These are phyloP conservation scores for Cytospora schulzeri DNA, from an alignment of 2,329 filamentous ascomycete species.

Conservation along the genomic window DNA sequence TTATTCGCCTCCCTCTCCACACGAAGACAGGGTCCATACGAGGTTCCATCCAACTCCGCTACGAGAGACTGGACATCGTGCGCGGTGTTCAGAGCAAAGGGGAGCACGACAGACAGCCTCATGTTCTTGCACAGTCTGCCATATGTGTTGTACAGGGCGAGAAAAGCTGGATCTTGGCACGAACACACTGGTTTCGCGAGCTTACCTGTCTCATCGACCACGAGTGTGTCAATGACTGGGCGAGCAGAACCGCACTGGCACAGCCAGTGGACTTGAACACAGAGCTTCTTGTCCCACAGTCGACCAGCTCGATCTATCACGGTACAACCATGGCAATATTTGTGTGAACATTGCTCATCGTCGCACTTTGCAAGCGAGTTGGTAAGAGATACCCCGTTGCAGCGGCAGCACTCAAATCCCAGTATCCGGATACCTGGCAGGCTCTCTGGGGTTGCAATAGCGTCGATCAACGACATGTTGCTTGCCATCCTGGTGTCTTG, in stretches of 20 bases:
- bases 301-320: conserved; percentile 1
- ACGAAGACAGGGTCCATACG: neutral
- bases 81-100: neutral
- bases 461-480: neutral
- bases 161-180: neutral
- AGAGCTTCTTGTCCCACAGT: neutral
- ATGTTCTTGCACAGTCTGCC: conserved; percentile 3
- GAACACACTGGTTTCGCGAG: neutral
- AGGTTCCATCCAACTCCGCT: neutral
- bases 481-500: neutral
- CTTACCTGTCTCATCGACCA: neutral
- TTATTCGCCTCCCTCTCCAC: neutral
- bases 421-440: neutral
- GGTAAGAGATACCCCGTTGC: neutral
- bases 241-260: neutral
- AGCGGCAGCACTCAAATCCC: conserved; percentile 5
- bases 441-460: neutral
- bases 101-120: neutral
- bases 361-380: neutral
- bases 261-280: neutral
- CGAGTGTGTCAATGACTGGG: neutral
- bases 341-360: neutral
- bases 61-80: neutral
- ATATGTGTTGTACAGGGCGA: conserved; percentile 8
- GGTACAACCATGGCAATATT: neutral